Conservation (phyloP, 2,329 filamentous ascomycete species). For the Ceratocystis albifundus region DNA sequence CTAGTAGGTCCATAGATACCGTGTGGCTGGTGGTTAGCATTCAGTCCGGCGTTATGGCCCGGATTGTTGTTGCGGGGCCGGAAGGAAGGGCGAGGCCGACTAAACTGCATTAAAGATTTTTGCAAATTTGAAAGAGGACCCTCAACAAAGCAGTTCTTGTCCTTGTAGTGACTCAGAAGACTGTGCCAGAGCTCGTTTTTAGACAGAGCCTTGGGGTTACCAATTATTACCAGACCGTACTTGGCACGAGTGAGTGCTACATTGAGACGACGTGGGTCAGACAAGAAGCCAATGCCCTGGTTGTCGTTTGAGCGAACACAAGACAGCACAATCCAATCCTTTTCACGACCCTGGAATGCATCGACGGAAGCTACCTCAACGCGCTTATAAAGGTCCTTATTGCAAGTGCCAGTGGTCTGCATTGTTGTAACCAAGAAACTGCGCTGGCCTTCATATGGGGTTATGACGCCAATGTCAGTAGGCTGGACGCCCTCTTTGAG, state of each 20-base stretch:
- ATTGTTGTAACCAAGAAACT: conserved; percentile 99
- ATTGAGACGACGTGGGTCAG: conserved; percentile 91
- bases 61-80: conserved; percentile 40
- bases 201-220: conserved; percentile 92
- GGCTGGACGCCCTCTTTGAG: conserved; percentile 98
- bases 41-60: background rate
- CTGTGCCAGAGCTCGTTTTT: conserved; percentile 98
- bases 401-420: conserved; percentile 94
- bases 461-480: conserved; percentile 90
- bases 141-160: conserved; percentile 89
- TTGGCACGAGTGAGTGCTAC: conserved; percentile 94
- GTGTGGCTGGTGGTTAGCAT: conserved; percentile 7
- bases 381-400: conserved; percentile 97
- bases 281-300: conserved; percentile 97
- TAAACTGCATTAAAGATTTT: conserved; percentile 87
- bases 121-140: conserved; percentile 93
- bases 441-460: conserved; percentile 93
- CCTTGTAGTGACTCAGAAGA: conserved; percentile 90
- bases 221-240: conserved; percentile 89
- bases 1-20: conserved; percentile 25
- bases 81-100: conserved; percentile 82
- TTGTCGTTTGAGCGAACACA: conserved; percentile 98
- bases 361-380: conserved; percentile 97
- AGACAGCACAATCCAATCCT: conserved; percentile 96
- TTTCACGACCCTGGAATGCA: conserved; percentile 96